Percentiles rank a stretch among this genome's conserved stretches.
Conservation (phyloP, 148 eudicot species). For the Rhododendron williamsianum region DNA sequence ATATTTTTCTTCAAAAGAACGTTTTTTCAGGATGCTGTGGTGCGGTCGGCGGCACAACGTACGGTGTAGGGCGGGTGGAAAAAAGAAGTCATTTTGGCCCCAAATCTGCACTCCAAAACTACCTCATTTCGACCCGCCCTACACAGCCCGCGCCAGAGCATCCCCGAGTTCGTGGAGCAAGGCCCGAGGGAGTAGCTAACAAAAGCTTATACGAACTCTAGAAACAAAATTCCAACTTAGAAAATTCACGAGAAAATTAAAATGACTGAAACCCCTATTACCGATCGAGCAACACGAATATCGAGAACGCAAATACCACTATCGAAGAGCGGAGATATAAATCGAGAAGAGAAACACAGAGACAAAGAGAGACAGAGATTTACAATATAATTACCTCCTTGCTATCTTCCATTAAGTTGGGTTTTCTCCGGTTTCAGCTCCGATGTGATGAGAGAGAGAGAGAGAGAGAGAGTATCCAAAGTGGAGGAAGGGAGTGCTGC, state of each 20-base stretch:
- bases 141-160: too few species aligned
- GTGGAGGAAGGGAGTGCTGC: background rate
- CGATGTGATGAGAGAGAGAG: background rate
- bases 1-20: too few species aligned
- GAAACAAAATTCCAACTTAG: background rate
- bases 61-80: too few species aligned
- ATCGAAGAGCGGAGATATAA: too few species aligned
- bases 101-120: too few species aligned
- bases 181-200: background rate
- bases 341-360: background rate
- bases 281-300: background rate
- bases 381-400: conserved; percentile 19
- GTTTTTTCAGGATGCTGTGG: too few species aligned
- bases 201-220: background rate
- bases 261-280: background rate
- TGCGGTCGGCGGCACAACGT: too few species aligned
- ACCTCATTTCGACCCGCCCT: too few species aligned
- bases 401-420: conserved; percentile 18
- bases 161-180: too few species aligned
- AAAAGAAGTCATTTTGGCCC: too few species aligned
- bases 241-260: background rate
- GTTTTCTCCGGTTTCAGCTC: background rate
- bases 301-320: background rate
- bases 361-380: background rate
- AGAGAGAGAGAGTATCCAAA: background rate